phyloP scores from a whole-genome alignment of 2,329 filamentous ascomycete genomes.

The Colletotrichum caudatum region DNA sequence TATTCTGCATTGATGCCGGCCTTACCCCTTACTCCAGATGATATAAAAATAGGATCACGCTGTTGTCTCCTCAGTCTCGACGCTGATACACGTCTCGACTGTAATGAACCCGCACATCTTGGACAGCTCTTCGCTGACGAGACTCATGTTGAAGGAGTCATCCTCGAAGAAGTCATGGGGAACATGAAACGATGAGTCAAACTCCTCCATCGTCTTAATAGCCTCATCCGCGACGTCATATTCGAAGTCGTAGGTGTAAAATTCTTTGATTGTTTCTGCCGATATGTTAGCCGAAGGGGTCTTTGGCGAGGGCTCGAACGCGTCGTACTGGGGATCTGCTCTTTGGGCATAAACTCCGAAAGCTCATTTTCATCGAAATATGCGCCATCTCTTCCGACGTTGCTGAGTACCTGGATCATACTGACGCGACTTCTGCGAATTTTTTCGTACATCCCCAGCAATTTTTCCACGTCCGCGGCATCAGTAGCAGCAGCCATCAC shows the following conservation, averaged over 20 bases:
- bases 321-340: slow-evolving; percentile 49
- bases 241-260: slow-evolving; percentile 41
- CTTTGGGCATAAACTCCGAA: slow-evolving; percentile 45
- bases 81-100: slow-evolving; percentile 13
- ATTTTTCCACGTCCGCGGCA: slow-evolving; percentile 43
- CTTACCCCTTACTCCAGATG: not conserved
- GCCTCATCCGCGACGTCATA: slow-evolving; percentile 43
- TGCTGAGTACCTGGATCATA: slow-evolving; percentile 55
- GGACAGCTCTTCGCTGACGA: slow-evolving; percentile 11
- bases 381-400: slow-evolving; percentile 51
- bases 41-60: not conserved
- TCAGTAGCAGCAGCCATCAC: slow-evolving; percentile 45
- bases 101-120: slow-evolving; percentile 19
- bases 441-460: slow-evolving; percentile 46
- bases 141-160: slow-evolving; percentile 3
- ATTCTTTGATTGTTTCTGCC: slow-evolving; percentile 27
- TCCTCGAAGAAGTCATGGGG: slow-evolving; percentile 45
- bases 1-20: not conserved
- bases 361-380: slow-evolving; percentile 48
- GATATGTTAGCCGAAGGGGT: not conserved
- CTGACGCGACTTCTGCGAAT: slow-evolving; percentile 48
- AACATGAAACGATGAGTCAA: slow-evolving; percentile 42
- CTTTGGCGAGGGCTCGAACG: fast-evolving
- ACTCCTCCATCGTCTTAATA: slow-evolving; percentile 41
- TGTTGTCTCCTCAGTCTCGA: not conserved